Percentiles rank a stretch among this genome's conserved stretches.
Conservation (phyloP, 2,329 filamentous ascomycete genomes). For the Penicillium sp. region DNA sequence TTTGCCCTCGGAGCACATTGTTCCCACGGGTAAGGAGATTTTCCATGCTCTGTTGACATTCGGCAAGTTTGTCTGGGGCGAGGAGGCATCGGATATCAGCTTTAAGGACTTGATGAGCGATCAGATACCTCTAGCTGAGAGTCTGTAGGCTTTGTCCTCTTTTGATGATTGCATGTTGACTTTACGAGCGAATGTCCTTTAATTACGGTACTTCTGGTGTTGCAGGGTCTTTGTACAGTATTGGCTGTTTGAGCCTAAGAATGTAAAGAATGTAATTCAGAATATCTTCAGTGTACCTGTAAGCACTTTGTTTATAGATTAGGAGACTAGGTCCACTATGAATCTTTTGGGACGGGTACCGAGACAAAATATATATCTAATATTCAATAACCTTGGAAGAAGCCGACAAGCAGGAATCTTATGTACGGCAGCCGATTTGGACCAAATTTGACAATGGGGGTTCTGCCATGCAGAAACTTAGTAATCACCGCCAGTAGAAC, state of each 20-base stretch:
- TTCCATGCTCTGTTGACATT: constrained; percentile 80
- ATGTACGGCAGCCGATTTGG: no score
- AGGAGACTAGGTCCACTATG: neutral
- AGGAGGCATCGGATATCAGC: constrained; percentile 2
- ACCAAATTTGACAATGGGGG: no score
- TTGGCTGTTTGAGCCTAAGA: neutral
- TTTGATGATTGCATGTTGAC: constrained; percentile 9
- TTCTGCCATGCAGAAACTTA: no score
- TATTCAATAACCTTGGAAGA: no score
- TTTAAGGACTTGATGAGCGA: neutral
- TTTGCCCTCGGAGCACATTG: constrained; percentile 78
- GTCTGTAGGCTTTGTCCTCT: neutral
- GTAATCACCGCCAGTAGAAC: no score
- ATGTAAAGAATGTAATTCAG: neutral
- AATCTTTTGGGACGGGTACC: no score
- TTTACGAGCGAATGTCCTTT: neutral
- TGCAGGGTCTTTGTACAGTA: neutral
- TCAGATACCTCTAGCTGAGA: constrained; percentile 11
- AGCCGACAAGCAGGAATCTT: no score
- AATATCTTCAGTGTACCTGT: neutral
- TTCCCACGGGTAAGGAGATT: constrained; percentile 85
- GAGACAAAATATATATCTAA: no score
- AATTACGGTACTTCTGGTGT: neutral
- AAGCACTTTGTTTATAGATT: neutral
- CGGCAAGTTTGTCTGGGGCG: constrained; percentile 60